Evolutionary conservation across 208 protist species (phyloP), one percentile per base, ranked within the genome.

Genomic region (Trypanosoma brucei): DNA sequence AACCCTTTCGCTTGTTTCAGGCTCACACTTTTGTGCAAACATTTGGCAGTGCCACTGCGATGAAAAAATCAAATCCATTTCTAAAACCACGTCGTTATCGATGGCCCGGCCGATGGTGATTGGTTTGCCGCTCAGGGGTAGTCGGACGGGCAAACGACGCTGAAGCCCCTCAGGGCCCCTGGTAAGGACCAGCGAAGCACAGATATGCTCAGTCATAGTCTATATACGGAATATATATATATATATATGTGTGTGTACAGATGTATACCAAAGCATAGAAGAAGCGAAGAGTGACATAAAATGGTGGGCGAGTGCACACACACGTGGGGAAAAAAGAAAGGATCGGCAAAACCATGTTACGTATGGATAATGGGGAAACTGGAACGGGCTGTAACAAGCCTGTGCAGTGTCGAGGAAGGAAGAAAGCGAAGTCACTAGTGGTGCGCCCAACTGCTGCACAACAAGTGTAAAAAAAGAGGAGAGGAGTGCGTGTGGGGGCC

Each of bases 41-140:
- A 93, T 55, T 52, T 75, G 79, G 68, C 87, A 93, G 54, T 93
- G 87, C 55, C 78, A 72, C 59, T 93, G 81, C 22, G 88, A 94
- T 22, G 88, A 73, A 71, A 92, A 94, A 49, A 94, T 52, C 31
- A 92, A 68, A 35, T 69, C 71, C 2, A 79, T 75, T 46, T 92
- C 85, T 0, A 94, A 74, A 39, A 94, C 75, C 13, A 78, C 67
- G 11, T 65, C 53, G 65, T 85, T 91, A 61, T 91, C 72, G 2
- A 64, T 30, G 34, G 73, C 75, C 11, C 88, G 77, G 39, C 88
- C 88, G 22, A 94, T 49, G 35, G 77, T 86, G 49, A 91, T 61
- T 6, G 72, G 64, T 48, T 74, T 80, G 53, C 81, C 78, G 49
- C 84, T 68, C 2, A 79, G 59, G 1, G 74, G 64, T 30, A 94